Evolutionary conservation across 2,329 filamentous ascomycete genomes (phyloP).

Genomic region (Septoria linicola): DNA sequence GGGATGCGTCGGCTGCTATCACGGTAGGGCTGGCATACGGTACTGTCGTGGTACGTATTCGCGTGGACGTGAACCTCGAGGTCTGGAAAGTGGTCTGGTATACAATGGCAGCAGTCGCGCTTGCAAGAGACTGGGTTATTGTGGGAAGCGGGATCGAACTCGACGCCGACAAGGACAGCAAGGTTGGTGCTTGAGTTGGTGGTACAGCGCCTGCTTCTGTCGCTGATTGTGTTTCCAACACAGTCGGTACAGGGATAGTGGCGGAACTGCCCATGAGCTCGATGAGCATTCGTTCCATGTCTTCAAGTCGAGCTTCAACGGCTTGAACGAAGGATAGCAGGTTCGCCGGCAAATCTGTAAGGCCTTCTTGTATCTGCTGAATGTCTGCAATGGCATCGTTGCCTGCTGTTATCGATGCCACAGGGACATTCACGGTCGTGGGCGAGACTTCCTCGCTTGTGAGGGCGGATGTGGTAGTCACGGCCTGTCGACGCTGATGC

Average conservation of each 20-base stretch:
- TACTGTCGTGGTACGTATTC: slow-evolving; percentile 10
- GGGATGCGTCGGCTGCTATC: not conserved
- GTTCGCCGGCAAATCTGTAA: slow-evolving; percentile 22
- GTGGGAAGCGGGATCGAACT: not conserved
- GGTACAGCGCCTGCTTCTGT: not conserved
- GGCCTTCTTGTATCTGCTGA: slow-evolving; percentile 20
- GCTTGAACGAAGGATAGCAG: slow-evolving; percentile 22
- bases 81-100: slow-evolving; percentile 7
- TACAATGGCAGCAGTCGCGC: not conserved
- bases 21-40: not conserved
- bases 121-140: not conserved
- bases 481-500: not conserved
- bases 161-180: no score
- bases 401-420: slow-evolving; percentile 17
- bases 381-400: slow-evolving; percentile 25
- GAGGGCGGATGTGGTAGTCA: not conserved
- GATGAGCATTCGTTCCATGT: slow-evolving; percentile 18
- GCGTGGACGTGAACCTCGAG: slow-evolving; percentile 11
- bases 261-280: slow-evolving; percentile 4
- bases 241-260: not conserved
- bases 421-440: not conserved
- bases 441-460: not conserved
- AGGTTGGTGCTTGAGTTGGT: no score
- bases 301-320: slow-evolving; percentile 17
- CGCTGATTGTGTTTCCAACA: not conserved